phyloP scores from a whole-genome alignment of 2,329 filamentous ascomycete species.

The Eutypella sp. region DNA sequence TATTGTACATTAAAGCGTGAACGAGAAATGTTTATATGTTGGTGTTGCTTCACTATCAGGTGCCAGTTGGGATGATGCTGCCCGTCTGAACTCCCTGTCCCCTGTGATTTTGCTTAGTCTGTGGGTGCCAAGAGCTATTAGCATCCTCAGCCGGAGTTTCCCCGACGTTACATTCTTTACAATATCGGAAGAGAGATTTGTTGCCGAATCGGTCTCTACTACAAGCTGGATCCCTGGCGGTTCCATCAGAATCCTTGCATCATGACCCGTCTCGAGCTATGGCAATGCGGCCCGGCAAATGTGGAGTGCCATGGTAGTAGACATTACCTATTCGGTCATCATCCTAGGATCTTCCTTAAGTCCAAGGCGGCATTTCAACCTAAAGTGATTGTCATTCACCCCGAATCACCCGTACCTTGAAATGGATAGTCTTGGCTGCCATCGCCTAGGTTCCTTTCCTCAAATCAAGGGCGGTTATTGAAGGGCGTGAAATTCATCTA shows the following conservation, averaged over 20 bases:
- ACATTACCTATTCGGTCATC: background rate
- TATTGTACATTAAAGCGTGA: too few species aligned
- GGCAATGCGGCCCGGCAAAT: slow-evolving; percentile 21
- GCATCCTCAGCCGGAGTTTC: background rate
- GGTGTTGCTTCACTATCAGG: too few species aligned
- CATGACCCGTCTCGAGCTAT: slow-evolving; percentile 17
- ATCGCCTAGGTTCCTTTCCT: background rate
- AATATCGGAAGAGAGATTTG: background rate
- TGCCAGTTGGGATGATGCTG: too few species aligned
- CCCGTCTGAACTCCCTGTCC: too few species aligned
- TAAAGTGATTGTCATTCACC: background rate
- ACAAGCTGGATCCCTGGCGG: too few species aligned
- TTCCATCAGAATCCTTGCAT: background rate
- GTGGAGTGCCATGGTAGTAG: slow-evolving; percentile 1
- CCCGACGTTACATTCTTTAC: background rate
- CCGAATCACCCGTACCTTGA: background rate
- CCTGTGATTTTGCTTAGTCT: background rate
- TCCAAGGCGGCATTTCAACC: background rate
- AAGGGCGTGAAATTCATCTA: background rate
- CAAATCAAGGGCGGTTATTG: background rate
- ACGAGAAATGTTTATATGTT: too few species aligned
- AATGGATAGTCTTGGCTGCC: background rate
- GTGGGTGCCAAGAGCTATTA: background rate
- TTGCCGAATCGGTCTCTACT: background rate
- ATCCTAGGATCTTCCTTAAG: background rate